Evolutionary conservation across 495 filamentous ascomycete genomes (phyloP).

Genomic region (Penicillium canescens): DNA sequence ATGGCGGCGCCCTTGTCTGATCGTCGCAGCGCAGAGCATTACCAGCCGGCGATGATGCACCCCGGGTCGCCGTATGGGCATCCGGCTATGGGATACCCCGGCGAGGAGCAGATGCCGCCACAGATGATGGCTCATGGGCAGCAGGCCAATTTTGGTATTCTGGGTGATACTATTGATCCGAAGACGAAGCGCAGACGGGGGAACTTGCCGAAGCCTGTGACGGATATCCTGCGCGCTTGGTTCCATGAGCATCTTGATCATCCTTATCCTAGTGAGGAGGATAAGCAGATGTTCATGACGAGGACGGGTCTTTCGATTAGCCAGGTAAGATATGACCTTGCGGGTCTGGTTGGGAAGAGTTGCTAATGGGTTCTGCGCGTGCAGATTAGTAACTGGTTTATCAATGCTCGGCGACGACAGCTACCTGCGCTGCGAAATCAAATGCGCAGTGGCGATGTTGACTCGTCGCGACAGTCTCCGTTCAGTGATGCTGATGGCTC

Average conservation of each 20-base stretch:
- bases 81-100: constrained; percentile 30
- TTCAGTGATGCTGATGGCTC: constrained; percentile 44
- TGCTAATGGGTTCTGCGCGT: no score
- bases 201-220: constrained; percentile 85
- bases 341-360: neutral
- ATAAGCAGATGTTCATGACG: constrained; percentile 80
- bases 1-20: constrained; percentile 23
- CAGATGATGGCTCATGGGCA: constrained; percentile 31
- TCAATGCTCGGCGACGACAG: constrained; percentile 81
- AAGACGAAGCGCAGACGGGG: constrained; percentile 67
- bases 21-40: constrained; percentile 29
- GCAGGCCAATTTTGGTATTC: constrained; percentile 45
- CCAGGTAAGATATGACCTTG: constrained; percentile 50
- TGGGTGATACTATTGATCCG: constrained; percentile 45
- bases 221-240: constrained; percentile 79
- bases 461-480: constrained; percentile 40
- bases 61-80: constrained; percentile 31
- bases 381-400: constrained; percentile 95
- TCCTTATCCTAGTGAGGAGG: constrained; percentile 87
- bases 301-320: constrained; percentile 78
- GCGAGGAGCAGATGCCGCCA: constrained; percentile 36
- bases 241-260: constrained; percentile 74
- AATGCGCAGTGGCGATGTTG: constrained; percentile 42
- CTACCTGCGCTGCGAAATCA: constrained; percentile 66
- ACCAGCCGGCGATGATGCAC: constrained; percentile 30